Base-by-base conservation (phyloP, 495 filamentous ascomycete genomes). In the Patellaria atrata region DNA sequence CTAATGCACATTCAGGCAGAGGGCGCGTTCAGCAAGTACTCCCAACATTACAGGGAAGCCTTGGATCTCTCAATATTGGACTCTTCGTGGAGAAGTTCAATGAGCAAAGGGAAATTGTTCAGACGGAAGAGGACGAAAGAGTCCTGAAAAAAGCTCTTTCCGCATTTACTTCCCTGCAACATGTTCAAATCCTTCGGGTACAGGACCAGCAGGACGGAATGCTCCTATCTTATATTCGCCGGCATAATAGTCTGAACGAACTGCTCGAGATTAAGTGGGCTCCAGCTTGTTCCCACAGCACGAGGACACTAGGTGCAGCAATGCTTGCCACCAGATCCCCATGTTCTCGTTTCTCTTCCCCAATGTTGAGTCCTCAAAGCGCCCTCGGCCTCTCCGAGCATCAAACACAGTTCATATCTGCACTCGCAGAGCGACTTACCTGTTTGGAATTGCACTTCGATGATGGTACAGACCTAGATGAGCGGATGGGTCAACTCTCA, bases 111-210 rank as follows among this genome's bases (percentile, higher is more conserved):
- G 43, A 57, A 20, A 60, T 68, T 9, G 27, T 68, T 9, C 31
- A 48, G 20, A 51, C 54, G 4, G 26, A 56, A 34, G 51, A 59
- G 32, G 64, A 68, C 38, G 41, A 46, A 5, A 47, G 53, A 4
- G 52, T 67, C n/a, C 56, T 80, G 11, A 64, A 58, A 20, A 60
- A 57, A 34, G 75, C 73, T 23, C 61, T 77, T 30, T 44, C 54
- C 4, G 63, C 67, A 2, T 79, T 80, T 44, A 61, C 61, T 1
- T 61, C 63, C 3, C 62, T 82, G 5, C 68, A 75, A 43, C 67
- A 77, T 45, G 64, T 82, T 27, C 73, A 79, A 40, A 62, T 82
- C 14, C 61, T 80, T 15, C 67, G 71, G 7, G 42, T 79, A 9
- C 66, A 71, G 43, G 75, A 79, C 37, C 55, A 67, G 35, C 62